Evolutionary conservation across 2,329 filamentous ascomycete species (phyloP).

Genomic region (Talaromyces sp.): DNA sequence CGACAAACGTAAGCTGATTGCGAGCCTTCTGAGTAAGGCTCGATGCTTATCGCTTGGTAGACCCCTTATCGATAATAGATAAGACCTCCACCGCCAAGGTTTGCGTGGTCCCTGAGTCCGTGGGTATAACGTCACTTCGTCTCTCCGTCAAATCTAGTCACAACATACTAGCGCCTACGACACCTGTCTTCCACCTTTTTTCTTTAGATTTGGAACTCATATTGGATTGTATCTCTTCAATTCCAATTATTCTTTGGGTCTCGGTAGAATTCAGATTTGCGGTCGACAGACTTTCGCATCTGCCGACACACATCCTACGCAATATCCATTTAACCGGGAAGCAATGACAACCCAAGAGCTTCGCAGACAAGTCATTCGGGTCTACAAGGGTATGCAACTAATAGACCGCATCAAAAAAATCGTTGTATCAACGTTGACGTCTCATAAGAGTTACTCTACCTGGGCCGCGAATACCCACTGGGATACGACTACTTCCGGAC

Average conservation of each 20-base stretch:
- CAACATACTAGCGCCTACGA: too few species aligned
- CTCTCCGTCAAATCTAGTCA: neutral
- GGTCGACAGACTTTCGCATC: neutral
- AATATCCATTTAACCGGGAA: neutral
- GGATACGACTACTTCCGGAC: constrained; percentile 80
- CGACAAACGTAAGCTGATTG: too few species aligned
- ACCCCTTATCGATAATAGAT: neutral
- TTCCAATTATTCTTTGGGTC: neutral
- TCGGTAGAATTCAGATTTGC: neutral
- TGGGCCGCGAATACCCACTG: constrained; percentile 82
- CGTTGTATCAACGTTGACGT: neutral
- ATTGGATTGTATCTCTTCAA: neutral
- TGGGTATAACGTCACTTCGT: neutral
- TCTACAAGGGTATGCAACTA: constrained; percentile 74
- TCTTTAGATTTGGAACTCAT: too few species aligned
- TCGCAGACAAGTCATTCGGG: constrained; percentile 72
- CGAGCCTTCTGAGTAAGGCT: too few species aligned
- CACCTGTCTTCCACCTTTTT: too few species aligned
- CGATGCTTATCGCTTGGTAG: too few species aligned
- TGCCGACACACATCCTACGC: neutral
- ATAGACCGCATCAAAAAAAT: neutral
- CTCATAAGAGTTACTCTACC: constrained; percentile 69
- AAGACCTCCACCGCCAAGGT: neutral
- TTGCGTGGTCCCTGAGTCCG: neutral
- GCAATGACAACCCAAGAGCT: constrained; percentile 55